phyloP scores from a whole-genome alignment of 768 basidiomycete species.

The Amanita inopinata region DNA sequence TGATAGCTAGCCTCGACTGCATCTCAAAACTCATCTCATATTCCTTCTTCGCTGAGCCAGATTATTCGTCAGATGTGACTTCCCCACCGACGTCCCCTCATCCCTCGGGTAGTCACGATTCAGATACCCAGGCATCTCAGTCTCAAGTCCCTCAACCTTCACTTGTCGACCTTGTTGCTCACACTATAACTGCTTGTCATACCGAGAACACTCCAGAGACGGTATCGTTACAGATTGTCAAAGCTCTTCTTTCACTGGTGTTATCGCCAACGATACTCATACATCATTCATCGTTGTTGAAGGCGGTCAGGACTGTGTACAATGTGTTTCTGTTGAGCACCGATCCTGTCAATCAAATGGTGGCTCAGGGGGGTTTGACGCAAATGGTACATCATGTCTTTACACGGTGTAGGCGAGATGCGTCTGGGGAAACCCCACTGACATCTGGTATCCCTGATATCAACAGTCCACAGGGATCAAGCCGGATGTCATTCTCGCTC shows the following conservation, averaged over 20 bases:
- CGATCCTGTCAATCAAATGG: slow-evolving; percentile 91
- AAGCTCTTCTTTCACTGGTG: slow-evolving; percentile 83
- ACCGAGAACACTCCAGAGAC: slow-evolving; percentile 81
- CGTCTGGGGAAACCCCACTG: slow-evolving; percentile 20
- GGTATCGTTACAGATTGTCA: slow-evolving; percentile 94
- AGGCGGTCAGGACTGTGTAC: slow-evolving; percentile 95
- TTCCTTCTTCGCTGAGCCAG: slow-evolving; percentile 83
- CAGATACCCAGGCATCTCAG: slow-evolving; percentile 36
- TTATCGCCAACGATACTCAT: slow-evolving; percentile 81
- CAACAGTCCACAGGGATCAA: slow-evolving; percentile 1
- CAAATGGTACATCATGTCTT: slow-evolving; percentile 99
- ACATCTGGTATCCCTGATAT: slow-evolving; percentile 7
- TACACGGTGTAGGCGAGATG: slow-evolving; percentile 48
- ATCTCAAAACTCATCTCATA: slow-evolving; percentile 97
- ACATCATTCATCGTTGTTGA: slow-evolving; percentile 92
- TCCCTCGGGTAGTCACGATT: slow-evolving; percentile 27
- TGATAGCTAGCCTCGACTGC: slow-evolving; percentile 95
- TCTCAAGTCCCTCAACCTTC: slow-evolving; percentile 50
- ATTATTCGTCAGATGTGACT: slow-evolving; percentile 30
- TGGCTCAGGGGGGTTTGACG: slow-evolving; percentile 94
- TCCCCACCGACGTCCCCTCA: slow-evolving; percentile 78
- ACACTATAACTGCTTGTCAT: slow-evolving; percentile 90
- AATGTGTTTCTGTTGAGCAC: slow-evolving; percentile 91
- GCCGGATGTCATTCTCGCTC: slow-evolving; percentile 10
- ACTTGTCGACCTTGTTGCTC: slow-evolving; percentile 86